phyloP scores from a whole-genome alignment of 257 asterid species.

The Voacanga thouarsii region DNA sequence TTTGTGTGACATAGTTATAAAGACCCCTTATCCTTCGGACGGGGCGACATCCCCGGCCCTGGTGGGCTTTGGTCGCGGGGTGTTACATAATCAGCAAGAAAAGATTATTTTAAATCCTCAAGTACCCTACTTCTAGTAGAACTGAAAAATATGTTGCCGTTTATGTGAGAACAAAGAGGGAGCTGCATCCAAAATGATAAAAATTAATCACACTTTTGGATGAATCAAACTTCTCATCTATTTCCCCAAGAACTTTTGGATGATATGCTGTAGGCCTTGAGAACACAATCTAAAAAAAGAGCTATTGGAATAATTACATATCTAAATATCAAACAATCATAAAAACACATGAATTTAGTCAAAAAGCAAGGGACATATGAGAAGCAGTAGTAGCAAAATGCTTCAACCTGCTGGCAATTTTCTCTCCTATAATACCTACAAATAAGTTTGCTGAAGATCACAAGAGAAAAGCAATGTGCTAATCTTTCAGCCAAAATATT shows the following conservation, averaged over 20 bases:
- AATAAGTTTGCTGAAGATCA: neutral
- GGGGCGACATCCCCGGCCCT: too few relatives aligned
- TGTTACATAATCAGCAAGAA: too few relatives aligned
- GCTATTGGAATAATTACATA: neutral
- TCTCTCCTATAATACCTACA: neutral
- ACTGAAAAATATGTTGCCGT: too few relatives aligned
- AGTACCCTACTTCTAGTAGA: too few relatives aligned
- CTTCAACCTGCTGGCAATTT: neutral
- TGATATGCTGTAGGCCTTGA: neutral
- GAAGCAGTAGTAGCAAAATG: neutral
- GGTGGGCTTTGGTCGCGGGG: too few relatives aligned
- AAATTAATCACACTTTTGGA: too few relatives aligned
- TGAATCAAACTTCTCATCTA: too few relatives aligned
- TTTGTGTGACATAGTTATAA: too few relatives aligned
- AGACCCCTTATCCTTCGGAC: too few relatives aligned
- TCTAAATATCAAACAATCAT: neutral
- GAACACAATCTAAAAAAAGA: neutral
- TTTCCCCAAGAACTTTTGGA: neutral
- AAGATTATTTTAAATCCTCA: too few relatives aligned
- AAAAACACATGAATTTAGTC: neutral
- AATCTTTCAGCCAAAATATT: neutral
- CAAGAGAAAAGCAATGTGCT: neutral
- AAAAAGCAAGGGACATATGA: neutral
- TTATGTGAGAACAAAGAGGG: too few relatives aligned
- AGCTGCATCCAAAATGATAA: too few relatives aligned